These are phyloP conservation scores for Lichenothelia convexa DNA, from an alignment of 495 filamentous ascomycete species.

Conservation along the genomic window DNA sequence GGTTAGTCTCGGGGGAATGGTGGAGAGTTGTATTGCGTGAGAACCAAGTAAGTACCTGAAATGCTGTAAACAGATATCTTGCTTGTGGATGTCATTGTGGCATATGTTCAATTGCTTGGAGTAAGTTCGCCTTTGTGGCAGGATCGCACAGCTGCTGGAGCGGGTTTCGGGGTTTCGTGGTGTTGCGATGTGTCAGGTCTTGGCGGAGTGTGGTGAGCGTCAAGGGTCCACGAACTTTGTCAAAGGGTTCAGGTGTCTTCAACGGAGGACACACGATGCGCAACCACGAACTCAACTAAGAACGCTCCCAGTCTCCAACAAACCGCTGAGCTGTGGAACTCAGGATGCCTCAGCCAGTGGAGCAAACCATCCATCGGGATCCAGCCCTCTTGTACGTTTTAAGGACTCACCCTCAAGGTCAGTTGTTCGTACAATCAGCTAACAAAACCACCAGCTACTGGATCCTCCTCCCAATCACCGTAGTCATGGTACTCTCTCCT, in stretches of 20 bases:
- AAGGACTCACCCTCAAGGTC: not conserved
- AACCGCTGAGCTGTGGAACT: no score
- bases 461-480: constrained; percentile 91
- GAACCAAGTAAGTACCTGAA: constrained; percentile 28
- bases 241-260: no score
- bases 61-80: constrained; percentile 53
- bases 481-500: constrained; percentile 66
- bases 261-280: no score
- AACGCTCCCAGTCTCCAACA: no score
- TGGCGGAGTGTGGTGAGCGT: not conserved
- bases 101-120: no score
- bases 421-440: not conserved
- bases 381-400: constrained; percentile 76
- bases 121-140: no score
- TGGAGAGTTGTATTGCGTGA: not conserved
- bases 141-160: no score
- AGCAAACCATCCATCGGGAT: constrained; percentile 96
- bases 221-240: no score
- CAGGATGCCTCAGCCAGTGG: constrained; percentile 67
- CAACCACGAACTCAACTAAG: no score
- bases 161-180: no score
- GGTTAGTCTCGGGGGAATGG: not conserved
- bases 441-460: constrained; percentile 49
- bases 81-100: constrained; percentile 4
- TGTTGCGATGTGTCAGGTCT: no score